phyloP scores from a whole-genome alignment of 257 asterid species.

The Solanum bukasovii region DNA sequence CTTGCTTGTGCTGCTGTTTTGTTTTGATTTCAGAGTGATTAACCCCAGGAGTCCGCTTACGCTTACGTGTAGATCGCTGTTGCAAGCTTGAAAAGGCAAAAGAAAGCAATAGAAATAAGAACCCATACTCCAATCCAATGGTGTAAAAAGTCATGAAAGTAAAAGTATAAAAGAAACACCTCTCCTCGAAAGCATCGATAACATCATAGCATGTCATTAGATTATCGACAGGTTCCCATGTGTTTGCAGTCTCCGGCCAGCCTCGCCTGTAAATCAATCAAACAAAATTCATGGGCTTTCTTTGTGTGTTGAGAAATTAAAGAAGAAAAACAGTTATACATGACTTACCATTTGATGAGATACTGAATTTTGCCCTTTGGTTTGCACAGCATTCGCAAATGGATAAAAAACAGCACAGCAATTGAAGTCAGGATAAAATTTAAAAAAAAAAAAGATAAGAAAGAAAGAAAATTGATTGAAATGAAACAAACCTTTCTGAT shows the following conservation, averaged over 20 bases:
- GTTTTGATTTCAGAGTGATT: conserved; percentile 46
- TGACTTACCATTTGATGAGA: conserved; percentile 21
- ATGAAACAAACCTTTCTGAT: conserved; percentile 11
- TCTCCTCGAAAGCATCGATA: conserved; percentile 63
- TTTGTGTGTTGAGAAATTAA: not conserved
- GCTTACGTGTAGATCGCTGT: conserved; percentile 38
- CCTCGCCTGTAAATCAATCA: conserved; percentile 46
- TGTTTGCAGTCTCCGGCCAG: conserved; percentile 76
- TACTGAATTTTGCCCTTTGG: conserved; percentile 71
- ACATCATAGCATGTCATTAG: conserved; percentile 48
- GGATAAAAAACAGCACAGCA: conserved; percentile 3
- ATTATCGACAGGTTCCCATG: conserved; percentile 85
- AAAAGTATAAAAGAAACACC: conserved; percentile 34
- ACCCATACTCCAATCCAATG: not conserved
- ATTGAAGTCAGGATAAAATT: conserved; percentile 1
- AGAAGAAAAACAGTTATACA: not conserved
- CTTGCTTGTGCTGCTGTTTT: conserved; percentile 20
- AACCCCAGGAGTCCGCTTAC: conserved; percentile 43
- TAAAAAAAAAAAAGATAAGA: not conserved
- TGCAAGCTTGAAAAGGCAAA: conserved; percentile 28
- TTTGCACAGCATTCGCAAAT: conserved; percentile 29
- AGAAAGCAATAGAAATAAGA: not conserved
- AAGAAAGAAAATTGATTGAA: not conserved
- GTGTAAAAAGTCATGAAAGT: not conserved
- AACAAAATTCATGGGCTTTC: not conserved